Base-by-base conservation (phyloP, 345 rosid species). In the Citrus australasica region DNA sequence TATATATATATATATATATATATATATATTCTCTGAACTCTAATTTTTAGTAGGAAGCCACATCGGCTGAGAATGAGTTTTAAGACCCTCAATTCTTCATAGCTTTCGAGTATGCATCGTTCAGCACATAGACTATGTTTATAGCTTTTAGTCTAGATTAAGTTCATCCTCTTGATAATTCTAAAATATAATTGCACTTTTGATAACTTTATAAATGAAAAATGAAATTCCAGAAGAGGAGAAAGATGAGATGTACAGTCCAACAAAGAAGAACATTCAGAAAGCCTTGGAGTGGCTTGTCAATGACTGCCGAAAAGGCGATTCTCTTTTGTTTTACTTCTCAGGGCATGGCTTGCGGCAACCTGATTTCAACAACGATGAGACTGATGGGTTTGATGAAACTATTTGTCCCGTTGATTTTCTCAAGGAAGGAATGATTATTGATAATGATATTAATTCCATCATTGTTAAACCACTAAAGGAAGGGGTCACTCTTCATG, bases 341-440 rank as follows among this genome's bases (percentile, higher is more conserved):
- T 87, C 95, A 0, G 93, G 95, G 1, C 90, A 89, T n/a, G 93
- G 95, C 10, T 38, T 88, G 10, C 73, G 87, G 56, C 85, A 82
- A 63, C 86, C 81, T 0, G 93, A 91, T 67, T 76, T 81, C 22
- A 6, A 80, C 3, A 67, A 55, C 0, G 95, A 91, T 42, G 92
- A 91, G 78, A 56, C 35, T 28, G 95, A 91, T 71, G 93, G 95
- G 55, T 88, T 84, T 53, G 88, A 88, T 64, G 90, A 91, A 82
- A 83, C 86, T 2, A 88, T 91, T 37, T 89, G 90, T 58, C 95
- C 93, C 0, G 82, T 82, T 38, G 92, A 91, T 83, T 91, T 87
- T 24, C 14, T 25, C 61, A 53, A 82, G 77, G 69, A 80, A 6
- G 95, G 95, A 4, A 66, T 85, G 87, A 89, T 91, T 48, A n/a